phyloP scores from a whole-genome alignment of 176 grass and related monocot species.

The Triticum monococcum region DNA sequence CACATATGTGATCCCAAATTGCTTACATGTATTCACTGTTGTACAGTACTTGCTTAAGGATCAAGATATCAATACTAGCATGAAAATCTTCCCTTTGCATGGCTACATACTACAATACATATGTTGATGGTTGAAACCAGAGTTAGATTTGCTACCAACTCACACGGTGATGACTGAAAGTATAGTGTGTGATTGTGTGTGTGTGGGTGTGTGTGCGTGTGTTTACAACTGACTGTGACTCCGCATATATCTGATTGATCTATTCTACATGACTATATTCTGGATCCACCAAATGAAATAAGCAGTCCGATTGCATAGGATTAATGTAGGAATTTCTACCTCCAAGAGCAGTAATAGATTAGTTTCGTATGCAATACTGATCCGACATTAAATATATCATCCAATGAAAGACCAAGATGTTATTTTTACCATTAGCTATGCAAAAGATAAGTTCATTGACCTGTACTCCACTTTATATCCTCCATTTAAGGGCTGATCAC shows the following conservation, averaged over 20 bases:
- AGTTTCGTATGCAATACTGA: not conserved
- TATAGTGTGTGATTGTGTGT: not conserved
- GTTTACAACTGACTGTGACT: not conserved
- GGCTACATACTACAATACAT: not conserved
- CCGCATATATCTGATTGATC: not conserved
- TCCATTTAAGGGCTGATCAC: not conserved
- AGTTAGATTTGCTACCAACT: not conserved
- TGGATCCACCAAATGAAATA: not conserved
- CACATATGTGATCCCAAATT: not conserved
- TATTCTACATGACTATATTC: not conserved
- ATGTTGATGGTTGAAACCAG: not conserved
- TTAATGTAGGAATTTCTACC: not conserved
- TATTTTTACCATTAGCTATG: not conserved
- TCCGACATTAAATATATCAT: not conserved
- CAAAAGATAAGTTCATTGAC: not conserved
- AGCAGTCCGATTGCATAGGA: not conserved
- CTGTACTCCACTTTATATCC: not conserved
- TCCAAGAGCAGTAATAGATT: not conserved
- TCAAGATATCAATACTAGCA: not conserved
- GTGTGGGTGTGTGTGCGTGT: too few species aligned
- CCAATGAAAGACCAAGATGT: not conserved
- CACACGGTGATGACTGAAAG: not conserved
- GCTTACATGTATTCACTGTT: not conserved
- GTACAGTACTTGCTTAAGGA: not conserved
- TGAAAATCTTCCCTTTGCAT: not conserved